Conservation (phyloP, 306 rosid species). For the Prinsepia uniflora region DNA sequence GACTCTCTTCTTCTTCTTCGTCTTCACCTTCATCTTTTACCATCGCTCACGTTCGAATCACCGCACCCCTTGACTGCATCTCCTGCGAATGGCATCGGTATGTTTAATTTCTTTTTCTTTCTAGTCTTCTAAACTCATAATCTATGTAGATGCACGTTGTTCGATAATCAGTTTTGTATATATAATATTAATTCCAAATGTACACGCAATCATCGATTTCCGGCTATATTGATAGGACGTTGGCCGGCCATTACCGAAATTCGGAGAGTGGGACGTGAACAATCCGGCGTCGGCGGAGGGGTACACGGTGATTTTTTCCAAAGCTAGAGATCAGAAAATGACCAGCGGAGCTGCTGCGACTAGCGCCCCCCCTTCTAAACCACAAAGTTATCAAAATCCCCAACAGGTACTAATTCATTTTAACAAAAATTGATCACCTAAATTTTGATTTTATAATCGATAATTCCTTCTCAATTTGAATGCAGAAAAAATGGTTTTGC, state of each 20-base stretch:
- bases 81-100: slow-evolving; percentile 47
- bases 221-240: slow-evolving; percentile 24
- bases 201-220: not conserved
- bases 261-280: slow-evolving; percentile 62
- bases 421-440: not conserved
- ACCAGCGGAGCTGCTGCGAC: slow-evolving; percentile 7
- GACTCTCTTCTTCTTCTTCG: not conserved
- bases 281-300: slow-evolving; percentile 58
- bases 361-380: slow-evolving; percentile 13
- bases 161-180: not conserved
- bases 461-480: not conserved
- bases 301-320: slow-evolving; percentile 49
- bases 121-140: not conserved
- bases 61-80: not conserved
- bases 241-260: slow-evolving; percentile 46
- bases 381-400: slow-evolving; percentile 1
- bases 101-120: not conserved
- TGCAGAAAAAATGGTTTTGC: slow-evolving; percentile 49
- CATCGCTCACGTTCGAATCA: not conserved
- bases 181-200: not conserved
- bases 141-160: not conserved
- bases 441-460: not conserved
- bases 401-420: slow-evolving; percentile 21
- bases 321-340: slow-evolving; percentile 54
- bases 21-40: not conserved